Evolutionary conservation across 768 basidiomycete genomes (phyloP), one percentile per base, ranked within the genome.

Genomic region (Hygrophorus pudorinus): DNA sequence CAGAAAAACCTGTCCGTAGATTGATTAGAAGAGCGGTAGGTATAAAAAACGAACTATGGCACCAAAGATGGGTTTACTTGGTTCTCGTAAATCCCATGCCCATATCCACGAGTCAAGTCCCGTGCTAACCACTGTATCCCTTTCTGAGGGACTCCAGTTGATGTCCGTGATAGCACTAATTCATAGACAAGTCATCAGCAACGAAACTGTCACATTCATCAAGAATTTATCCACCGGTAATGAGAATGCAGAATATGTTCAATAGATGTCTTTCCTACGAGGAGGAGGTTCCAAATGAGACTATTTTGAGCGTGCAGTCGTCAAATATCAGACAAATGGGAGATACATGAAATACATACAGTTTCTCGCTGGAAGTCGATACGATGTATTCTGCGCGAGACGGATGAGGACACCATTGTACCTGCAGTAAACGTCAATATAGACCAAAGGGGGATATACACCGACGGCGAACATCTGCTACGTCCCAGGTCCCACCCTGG

Each of bases 401-500:
- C 2, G 71, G 73, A 53, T 92, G 90, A 0, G 90, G 90, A 50
- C 90, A 91, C 90, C 89, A 93, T 51, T 89, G 86, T 0, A 91
- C 85, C 11, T 43, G 24, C 24, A 24, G 24, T 24, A 24, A 7
- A 7, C 42, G 17, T 30, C 31, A 20, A 6, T 9, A 39, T 20
- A 2, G 20, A 24, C 13, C 9, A 2, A n/a, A 20, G n/a, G 20
- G 18, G 9, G 18, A 20, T 28, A 10, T 39, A 1, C 38, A 28
- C 2, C 3, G 24, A 17, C 20, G 20, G n/a, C 5, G 20, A 7
- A 5, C n/a, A 54, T 92, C 87, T 0, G 87, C 85, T 9, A 96
- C 91, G 53, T 94, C 88, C 90, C 92, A 97, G 4, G 87, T 89
- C 1, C 92, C 93, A 2, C 91, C 90, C 63, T 99, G 93, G 11